Evolutionary conservation across 2,329 filamentous ascomycete species (phyloP).

Genomic region (Neocucurbitaria cava): DNA sequence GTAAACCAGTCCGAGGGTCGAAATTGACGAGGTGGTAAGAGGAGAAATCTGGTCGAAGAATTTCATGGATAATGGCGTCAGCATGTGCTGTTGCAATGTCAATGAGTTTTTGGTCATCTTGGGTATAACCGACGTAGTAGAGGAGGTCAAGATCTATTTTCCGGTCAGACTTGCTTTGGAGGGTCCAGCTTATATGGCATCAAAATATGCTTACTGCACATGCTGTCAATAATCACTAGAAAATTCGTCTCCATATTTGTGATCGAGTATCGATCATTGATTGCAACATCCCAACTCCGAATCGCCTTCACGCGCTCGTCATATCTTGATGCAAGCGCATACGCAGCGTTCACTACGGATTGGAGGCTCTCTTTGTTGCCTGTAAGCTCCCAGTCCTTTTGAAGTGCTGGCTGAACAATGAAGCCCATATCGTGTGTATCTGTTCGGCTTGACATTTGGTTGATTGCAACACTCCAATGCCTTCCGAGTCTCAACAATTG

Average conservation of each 20-base stretch:
- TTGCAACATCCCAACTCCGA: conserved; percentile 57
- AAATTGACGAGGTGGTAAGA: conserved; percentile 57
- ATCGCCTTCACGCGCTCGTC: conserved; percentile 53
- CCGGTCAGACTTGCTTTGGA: neutral
- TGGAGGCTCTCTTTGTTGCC: conserved; percentile 49
- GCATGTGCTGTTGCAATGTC: conserved; percentile 51
- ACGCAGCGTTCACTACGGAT: conserved; percentile 54
- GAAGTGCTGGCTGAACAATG: conserved; percentile 59
- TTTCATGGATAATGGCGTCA: conserved; percentile 44
- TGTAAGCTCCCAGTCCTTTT: conserved; percentile 57
- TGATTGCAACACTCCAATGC: conserved; percentile 43
- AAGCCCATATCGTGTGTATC: conserved; percentile 65
- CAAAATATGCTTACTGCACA: conserved; percentile 40
- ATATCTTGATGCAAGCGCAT: conserved; percentile 54
- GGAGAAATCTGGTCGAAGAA: conserved; percentile 45
- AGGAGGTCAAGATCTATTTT: conserved; percentile 49
- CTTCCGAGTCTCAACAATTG: conserved; percentile 36
- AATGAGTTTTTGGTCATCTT: conserved; percentile 37
- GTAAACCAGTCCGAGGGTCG: conserved; percentile 50
- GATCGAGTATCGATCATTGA: conserved; percentile 47
- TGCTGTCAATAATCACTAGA: conserved; percentile 54
- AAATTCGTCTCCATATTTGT: conserved; percentile 48
- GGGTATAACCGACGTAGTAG: conserved; percentile 45
- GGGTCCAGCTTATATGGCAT: neutral
- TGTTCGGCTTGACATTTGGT: conserved; percentile 47